Base-by-base conservation (phyloP, 305 asterid species). In the Galium porrigens region DNA sequence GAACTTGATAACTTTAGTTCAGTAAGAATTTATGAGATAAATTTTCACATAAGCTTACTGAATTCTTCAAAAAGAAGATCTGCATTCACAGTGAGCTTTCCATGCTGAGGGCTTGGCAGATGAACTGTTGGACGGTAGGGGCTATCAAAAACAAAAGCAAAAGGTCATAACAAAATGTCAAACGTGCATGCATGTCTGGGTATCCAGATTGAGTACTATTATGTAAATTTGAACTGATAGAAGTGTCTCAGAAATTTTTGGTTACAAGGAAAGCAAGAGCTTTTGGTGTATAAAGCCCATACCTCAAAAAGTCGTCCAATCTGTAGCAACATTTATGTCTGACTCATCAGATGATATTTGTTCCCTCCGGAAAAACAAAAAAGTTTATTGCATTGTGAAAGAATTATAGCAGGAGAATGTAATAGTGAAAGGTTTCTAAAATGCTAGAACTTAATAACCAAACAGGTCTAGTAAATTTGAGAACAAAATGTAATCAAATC, bases 231-330 rank as follows among this genome's bases (percentile, higher is more conserved):
- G 56, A 15, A 27, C 27, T 52, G 6, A 55, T 9, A 27, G 22
- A 29, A 49, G 17, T 42, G 46, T 18, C 56, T 17, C 60, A 4
- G 58, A 33, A 52, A 36, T 44, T 48, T 53, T 51, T 57, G 9
- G 20, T 18, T n/a, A 9, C 57, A 12, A 41, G 18, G 69, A 72
- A 72, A 48, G 39, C 22, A 68, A 66, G 70, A 36, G 54, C 58
- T 46, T 29, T 6, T 9, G 1, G 22, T 65, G 57, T 46, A 44
- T 61, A 61, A 73, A 74, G 70, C 69, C 51, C 80, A 29, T 80
- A 86, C 99, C 99, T 92, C 58, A 85, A 81, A 73, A 92, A 89
- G 58, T 87, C 95, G 73, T 89, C 91, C 83, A 92, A 82, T 75
- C 97, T 92, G 94, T 77, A 77, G 68, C 74, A 72, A 68, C 53